Evolutionary conservation across 2,329 filamentous ascomycete species (phyloP).

Genomic region (Fusarium succisae): DNA sequence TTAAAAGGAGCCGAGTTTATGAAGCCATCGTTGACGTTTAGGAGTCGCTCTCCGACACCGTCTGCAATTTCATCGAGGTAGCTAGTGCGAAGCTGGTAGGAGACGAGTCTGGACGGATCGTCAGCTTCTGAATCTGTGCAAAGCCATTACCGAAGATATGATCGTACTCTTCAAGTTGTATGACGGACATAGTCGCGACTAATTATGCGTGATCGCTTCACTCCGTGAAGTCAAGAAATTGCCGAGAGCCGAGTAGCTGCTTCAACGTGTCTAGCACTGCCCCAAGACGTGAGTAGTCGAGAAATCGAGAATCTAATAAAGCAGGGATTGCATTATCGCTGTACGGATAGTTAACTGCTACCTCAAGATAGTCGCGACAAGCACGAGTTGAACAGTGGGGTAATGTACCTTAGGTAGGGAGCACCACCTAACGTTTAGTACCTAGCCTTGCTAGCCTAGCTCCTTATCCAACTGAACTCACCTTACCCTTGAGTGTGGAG

Average conservation of each 20-base stretch:
- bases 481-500: background rate
- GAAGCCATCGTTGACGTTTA: constrained; percentile 81
- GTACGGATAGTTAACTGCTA: background rate
- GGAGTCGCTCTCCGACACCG: constrained; percentile 84
- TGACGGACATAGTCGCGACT: constrained; percentile 48
- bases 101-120: constrained; percentile 69
- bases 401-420: background rate
- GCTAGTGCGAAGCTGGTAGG: constrained; percentile 82
- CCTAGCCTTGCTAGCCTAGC: too few relatives aligned
- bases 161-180: constrained; percentile 52
- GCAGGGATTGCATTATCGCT: constrained; percentile 3
- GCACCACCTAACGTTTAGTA: background rate
- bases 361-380: background rate
- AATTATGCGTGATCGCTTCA: constrained; percentile 1
- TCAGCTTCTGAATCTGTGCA: constrained; percentile 25
- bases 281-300: background rate
- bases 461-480: background rate
- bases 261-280: constrained; percentile 32
- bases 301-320: background rate
- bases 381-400: constrained; percentile 7
- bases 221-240: background rate
- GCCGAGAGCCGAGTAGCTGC: background rate
- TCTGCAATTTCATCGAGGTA: constrained; percentile 85
- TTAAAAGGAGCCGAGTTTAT: constrained; percentile 85
- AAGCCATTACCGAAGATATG: background rate